phyloP scores from a whole-genome alignment of 2,329 filamentous ascomycete genomes.

The Monosporascus sp. region DNA sequence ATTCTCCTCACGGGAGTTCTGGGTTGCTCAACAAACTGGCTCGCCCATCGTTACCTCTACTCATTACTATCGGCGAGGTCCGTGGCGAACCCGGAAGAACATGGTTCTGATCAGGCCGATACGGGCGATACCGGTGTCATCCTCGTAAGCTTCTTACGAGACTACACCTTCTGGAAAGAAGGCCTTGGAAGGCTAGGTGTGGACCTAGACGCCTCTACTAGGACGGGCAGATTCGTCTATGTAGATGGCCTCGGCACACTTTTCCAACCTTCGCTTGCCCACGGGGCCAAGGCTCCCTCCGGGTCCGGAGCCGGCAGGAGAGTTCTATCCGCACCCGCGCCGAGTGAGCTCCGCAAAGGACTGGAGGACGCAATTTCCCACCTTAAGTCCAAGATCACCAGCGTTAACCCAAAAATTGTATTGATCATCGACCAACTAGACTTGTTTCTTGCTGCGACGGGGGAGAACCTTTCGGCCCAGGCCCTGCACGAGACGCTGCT shows the following conservation, averaged over 20 bases:
- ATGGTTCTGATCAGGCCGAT: slow-evolving; percentile 16
- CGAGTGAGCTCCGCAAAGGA: slow-evolving; percentile 32
- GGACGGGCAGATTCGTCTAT: slow-evolving; percentile 60
- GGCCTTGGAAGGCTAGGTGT: slow-evolving; percentile 65
- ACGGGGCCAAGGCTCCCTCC: slow-evolving; percentile 9
- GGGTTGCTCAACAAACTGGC: slow-evolving; percentile 61
- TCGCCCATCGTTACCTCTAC: slow-evolving; percentile 52
- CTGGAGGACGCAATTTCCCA: slow-evolving; percentile 35
- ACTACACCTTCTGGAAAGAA: slow-evolving; percentile 72
- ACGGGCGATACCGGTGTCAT: slow-evolving; percentile 50
- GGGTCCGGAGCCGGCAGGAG: slow-evolving; percentile 5
- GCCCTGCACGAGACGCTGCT: slow-evolving; percentile 53
- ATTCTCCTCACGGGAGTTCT: slow-evolving; percentile 64
- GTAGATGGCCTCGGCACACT: slow-evolving; percentile 67
- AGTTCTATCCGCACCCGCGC: slow-evolving; percentile 24
- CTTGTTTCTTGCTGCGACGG: slow-evolving; percentile 55
- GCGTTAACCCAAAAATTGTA: slow-evolving; percentile 37
- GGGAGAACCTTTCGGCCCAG: slow-evolving; percentile 36
- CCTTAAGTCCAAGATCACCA: slow-evolving; percentile 18
- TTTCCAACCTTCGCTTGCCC: slow-evolving; percentile 28
- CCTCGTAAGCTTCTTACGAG: slow-evolving; percentile 77
- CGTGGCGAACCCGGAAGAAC: slow-evolving; percentile 9
- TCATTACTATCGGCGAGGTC: slow-evolving; percentile 30
- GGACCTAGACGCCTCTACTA: slow-evolving; percentile 58
- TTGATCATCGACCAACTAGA: slow-evolving; percentile 64